Conservation (phyloP, 495 filamentous ascomycete genomes). For the Lasiosphaeria miniovina region DNA sequence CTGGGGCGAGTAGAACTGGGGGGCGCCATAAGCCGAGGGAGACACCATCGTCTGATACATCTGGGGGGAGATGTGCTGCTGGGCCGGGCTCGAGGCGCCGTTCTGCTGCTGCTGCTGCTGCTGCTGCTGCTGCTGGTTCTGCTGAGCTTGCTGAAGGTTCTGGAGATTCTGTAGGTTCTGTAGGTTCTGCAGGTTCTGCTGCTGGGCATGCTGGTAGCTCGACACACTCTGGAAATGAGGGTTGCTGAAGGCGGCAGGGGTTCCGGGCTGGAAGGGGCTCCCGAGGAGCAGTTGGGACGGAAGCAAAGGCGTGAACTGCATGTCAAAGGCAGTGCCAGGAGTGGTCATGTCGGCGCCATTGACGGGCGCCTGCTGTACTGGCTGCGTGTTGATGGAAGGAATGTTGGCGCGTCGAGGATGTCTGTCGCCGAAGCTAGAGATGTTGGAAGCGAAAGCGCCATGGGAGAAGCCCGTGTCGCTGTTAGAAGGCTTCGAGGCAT, state of each 20-base stretch:
- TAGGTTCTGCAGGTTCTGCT: constrained; percentile 49
- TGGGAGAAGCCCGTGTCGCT: constrained; percentile 87
- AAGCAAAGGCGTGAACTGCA: constrained; percentile 96
- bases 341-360: constrained; percentile 73
- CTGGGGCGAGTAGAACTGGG: constrained; percentile 76
- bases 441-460: constrained; percentile 80
- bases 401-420: constrained; percentile 81
- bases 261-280: constrained; percentile 94
- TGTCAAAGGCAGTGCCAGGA: constrained; percentile 86
- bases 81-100: constrained; percentile 46
- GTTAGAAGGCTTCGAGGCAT: constrained; percentile 69
- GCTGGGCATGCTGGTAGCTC: constrained; percentile 68
- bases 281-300: constrained; percentile 93
- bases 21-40: constrained; percentile 67
- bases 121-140: constrained; percentile 53
- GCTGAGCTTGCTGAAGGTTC: constrained; percentile 55
- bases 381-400: constrained; percentile 85
- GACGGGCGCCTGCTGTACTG: constrained; percentile 37
- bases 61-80: constrained; percentile 62
- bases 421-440: constrained; percentile 75
- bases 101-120: constrained; percentile 61
- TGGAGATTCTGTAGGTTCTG: constrained; percentile 61
- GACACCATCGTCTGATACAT: constrained; percentile 76
- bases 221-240: constrained; percentile 86
- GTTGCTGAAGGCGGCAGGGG: constrained; percentile 81